Percentiles rank a stretch among this genome's conserved stretches.
Evolutionary conservation across 2,329 filamentous ascomycete species (phyloP).

Genomic region (Phaeophleospora eucalypticola): DNA sequence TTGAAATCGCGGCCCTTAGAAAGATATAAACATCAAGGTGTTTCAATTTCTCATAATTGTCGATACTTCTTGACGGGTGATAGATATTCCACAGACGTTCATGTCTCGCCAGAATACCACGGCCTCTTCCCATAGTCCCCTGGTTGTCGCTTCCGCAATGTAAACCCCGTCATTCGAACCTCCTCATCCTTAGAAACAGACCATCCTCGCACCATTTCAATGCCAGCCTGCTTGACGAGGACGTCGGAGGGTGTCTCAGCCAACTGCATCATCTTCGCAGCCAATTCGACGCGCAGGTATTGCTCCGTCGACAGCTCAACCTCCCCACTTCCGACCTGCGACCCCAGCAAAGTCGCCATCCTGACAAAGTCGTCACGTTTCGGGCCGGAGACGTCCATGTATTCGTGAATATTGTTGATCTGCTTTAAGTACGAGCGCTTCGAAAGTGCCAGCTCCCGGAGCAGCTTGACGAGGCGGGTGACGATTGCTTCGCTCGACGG

Average conservation of each 20-base stretch:
- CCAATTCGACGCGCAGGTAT: neutral
- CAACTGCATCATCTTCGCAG: neutral
- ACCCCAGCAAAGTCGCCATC: neutral
- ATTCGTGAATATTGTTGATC: neutral
- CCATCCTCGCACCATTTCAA: neutral
- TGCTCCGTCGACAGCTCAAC: neutral
- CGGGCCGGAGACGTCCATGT: neutral
- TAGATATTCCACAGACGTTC: too few species aligned
- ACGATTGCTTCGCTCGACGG: neutral
- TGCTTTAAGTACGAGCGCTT: neutral
- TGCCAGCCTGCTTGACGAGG: too few species aligned
- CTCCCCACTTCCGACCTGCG: neutral
- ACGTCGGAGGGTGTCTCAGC: too few species aligned
- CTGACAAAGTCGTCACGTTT: neutral
- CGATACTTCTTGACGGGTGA: too few species aligned
- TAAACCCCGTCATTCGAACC: neutral
- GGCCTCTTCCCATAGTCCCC: neutral
- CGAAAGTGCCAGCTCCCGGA: neutral
- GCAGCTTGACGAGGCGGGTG: neutral
- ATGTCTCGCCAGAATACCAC: neutral
- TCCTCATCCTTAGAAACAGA: neutral
- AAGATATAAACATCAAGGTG: too few species aligned
- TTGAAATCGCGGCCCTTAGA: too few species aligned
- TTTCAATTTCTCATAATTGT: too few species aligned
- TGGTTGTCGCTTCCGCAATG: neutral